Percentiles rank a stretch among this genome's conserved stretches.
phyloP scores from a whole-genome alignment of 768 basidiomycete genomes.

The Pleurotus giganteus region DNA sequence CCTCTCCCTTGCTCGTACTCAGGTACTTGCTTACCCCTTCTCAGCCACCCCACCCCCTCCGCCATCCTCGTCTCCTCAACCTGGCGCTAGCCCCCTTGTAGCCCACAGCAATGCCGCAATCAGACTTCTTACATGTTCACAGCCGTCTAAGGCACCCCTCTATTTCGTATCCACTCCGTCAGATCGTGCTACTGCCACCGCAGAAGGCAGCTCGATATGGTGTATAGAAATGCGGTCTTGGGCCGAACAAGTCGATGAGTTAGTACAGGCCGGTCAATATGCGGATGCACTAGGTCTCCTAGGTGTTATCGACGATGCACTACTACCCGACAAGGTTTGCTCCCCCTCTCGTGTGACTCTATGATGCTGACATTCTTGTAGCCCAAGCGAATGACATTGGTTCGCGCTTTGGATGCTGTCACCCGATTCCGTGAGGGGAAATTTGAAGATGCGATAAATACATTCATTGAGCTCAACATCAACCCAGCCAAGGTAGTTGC shows the following conservation, averaged over 20 bases:
- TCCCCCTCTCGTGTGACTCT: constrained; percentile 2
- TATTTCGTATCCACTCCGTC: constrained; percentile 72
- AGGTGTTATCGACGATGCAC: constrained; percentile 59
- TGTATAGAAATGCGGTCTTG: constrained; percentile 67
- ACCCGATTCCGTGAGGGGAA: constrained; percentile 66
- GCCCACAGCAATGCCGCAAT: constrained; percentile 42
- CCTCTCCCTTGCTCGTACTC: constrained; percentile 56
- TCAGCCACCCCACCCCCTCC: constrained; percentile 23
- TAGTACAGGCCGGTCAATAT: constrained; percentile 67
- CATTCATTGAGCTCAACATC: constrained; percentile 83
- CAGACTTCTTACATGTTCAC: constrained; percentile 62
- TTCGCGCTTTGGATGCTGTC: constrained; percentile 77
- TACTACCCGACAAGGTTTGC: constrained; percentile 65
- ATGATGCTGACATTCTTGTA: constrained; percentile 25
- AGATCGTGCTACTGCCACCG: constrained; percentile 61
- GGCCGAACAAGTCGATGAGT: constrained; percentile 82
- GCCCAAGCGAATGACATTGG: constrained; percentile 45
- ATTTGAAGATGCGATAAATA: constrained; percentile 80
- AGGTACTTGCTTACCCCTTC: constrained; percentile 68
- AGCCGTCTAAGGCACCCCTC: constrained; percentile 49
- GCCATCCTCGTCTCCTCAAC: constrained; percentile 21
- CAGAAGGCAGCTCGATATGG: constrained; percentile 83
- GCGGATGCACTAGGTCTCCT: constrained; percentile 79
- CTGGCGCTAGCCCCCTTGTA: constrained; percentile 15
- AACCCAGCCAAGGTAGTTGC: constrained; percentile 94